Base-by-base conservation (phyloP, 345 rosid species). In the Hibiscus mutabilis region DNA sequence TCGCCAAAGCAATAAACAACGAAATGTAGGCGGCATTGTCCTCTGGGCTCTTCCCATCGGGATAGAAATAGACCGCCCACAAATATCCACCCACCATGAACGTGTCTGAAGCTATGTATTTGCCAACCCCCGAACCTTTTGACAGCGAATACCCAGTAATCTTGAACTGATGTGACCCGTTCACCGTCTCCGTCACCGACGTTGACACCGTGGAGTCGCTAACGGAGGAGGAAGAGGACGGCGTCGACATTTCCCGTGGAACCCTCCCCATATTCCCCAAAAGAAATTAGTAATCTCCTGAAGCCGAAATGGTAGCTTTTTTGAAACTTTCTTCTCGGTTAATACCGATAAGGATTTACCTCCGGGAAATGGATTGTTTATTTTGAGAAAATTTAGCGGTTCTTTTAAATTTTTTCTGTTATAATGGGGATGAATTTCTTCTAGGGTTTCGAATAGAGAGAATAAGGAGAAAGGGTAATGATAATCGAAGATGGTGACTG, bases 61-160 rank as follows among this genome's bases (percentile, higher is more conserved):
- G 91, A 62, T 89, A 89, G 63, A 89, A 89, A 69, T 87, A 89
- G 74, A 89, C 76, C 47, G 91, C 91, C 94, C 91, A 87, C 52
- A 80, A 79, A 65, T 82, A 89, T 2, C 94, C 91, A 21, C 94
- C 94, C 14, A 89, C 85, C 62, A 79, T 63, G 72, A 89, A 89
- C 22, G 84, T 87, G 4, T 87, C 88, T 6, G 90, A 87, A 0
- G 88, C 84, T 61, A 77, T 72, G 77, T 87, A 89, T 74, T 87
- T 87, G 40, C 90, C 91, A 56, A 83, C 58, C 56, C 95, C 95
- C 42, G 82, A 69, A 61, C 95, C 91, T 74, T 87, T 89, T n/a
- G 90, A 80, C 2, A 85, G 78, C 29, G 90, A 84, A 70, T 85
- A 89, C 3, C 90, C 95, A 10, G 76, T 75, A 60, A 89, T 83